Conservation (phyloP, 2,329 filamentous ascomycete genomes). For the Trichoderma citrinoviride region DNA sequence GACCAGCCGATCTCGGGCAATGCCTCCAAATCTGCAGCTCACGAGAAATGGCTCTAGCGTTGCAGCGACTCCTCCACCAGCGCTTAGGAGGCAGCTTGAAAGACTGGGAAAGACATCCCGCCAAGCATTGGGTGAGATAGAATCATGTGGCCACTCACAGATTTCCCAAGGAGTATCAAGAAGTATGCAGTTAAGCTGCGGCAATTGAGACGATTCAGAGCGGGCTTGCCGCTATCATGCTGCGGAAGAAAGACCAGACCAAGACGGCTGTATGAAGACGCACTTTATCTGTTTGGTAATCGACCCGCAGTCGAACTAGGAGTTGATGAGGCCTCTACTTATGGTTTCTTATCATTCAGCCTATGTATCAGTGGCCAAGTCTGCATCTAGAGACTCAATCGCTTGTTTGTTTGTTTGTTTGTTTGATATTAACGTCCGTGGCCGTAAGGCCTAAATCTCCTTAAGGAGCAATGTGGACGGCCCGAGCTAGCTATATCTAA, state of each 20-base stretch:
- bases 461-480: no score
- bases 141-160: no score
- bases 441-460: no score
- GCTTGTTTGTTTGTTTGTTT: no score
- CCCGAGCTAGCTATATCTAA: no score
- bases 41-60: not conserved
- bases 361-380: not conserved
- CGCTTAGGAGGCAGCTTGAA: not conserved
- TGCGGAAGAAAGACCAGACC: not conserved
- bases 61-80: not conserved
- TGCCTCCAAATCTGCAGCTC: slow-evolving; percentile 10
- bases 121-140: not conserved
- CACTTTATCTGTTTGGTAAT: not conserved
- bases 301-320: not conserved
- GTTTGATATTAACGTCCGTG: no score
- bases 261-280: not conserved
- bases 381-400: not conserved
- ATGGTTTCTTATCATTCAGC: not conserved
- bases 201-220: not conserved
- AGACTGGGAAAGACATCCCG: not conserved
- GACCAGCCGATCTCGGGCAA: slow-evolving; percentile 1
- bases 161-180: no score
- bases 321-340: not conserved
- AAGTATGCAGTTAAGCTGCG: no score
- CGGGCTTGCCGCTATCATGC: no score